phyloP scores from a whole-genome alignment of 768 basidiomycete genomes.

The Floccularia luteovirens region DNA sequence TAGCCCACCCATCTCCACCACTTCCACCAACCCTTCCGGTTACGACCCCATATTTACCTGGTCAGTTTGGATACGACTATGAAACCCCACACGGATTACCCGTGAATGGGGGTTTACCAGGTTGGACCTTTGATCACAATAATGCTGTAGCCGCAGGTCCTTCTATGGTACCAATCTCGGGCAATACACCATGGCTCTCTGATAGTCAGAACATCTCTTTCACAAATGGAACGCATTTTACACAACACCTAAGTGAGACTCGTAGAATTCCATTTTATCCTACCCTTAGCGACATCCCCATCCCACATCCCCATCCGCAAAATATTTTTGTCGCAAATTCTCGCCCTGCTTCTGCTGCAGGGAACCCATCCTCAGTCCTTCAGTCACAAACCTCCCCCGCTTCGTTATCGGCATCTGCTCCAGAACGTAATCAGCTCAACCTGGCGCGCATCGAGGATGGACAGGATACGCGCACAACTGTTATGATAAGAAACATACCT shows the following conservation, averaged over 20 bases:
- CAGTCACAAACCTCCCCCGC: constrained; percentile 14
- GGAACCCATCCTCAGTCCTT: constrained; percentile 1
- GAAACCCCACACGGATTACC: neutral
- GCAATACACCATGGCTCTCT: too few relatives aligned
- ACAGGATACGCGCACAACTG: constrained; percentile 72
- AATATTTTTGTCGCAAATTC: neutral
- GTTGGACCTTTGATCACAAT: neutral
- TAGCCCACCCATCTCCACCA: neutral
- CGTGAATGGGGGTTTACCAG: neutral
- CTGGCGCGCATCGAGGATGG: constrained; percentile 70
- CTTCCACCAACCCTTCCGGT: neutral
- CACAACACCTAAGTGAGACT: too few relatives aligned
- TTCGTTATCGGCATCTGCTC: constrained; percentile 11
- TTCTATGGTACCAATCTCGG: too few relatives aligned
- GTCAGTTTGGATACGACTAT: constrained; percentile 3
- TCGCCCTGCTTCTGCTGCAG: neutral
- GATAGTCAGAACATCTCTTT: too few relatives aligned
- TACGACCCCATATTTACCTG: neutral
- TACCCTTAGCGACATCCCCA: constrained; percentile 8
- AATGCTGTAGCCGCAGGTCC: too few relatives aligned
- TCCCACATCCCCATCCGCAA: constrained; percentile 5
- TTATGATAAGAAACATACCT: constrained; percentile 90
- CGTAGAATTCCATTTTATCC: constrained; percentile 4
- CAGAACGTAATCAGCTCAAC: constrained; percentile 45
- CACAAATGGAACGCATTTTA: too few relatives aligned